phyloP scores from a whole-genome alignment of 2,329 filamentous ascomycete species.

The Microcyclosporella mali region DNA sequence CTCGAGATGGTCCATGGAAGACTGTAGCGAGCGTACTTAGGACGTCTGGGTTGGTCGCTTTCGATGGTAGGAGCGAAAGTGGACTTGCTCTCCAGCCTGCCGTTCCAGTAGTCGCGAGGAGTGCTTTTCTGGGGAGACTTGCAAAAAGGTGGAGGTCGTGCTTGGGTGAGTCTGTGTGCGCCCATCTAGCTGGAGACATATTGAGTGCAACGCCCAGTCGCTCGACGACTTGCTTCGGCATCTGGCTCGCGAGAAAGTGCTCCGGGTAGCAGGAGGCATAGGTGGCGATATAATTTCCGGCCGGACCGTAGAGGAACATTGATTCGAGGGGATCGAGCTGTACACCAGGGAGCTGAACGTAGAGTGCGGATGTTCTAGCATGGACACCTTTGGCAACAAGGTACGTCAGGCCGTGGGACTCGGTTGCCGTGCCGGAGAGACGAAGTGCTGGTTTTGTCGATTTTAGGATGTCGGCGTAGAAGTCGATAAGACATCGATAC shows the following conservation, averaged over 20 bases:
- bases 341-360: conserved; percentile 44
- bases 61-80: conserved; percentile 47
- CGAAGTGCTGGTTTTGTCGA: conserved; percentile 5
- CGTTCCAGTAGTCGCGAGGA: conserved; percentile 38
- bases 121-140: conserved; percentile 48
- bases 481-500: conserved; percentile 54
- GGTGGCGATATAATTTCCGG: conserved; percentile 52
- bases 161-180: conserved; percentile 48
- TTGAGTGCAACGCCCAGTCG: conserved; percentile 43
- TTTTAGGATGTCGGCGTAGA: conserved; percentile 48
- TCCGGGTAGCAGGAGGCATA: conserved; percentile 52
- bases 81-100: conserved; percentile 34
- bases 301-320: conserved; percentile 48
- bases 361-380: conserved; percentile 44
- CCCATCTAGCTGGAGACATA: conserved; percentile 44
- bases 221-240: conserved; percentile 42
- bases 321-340: conserved; percentile 46
- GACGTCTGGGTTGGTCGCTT: conserved; percentile 48
- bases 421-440: conserved; percentile 1
- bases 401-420: conserved; percentile 42
- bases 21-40: conserved; percentile 50
- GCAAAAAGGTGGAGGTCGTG: conserved; percentile 54
- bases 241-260: conserved; percentile 46
- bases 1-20: conserved; percentile 47
- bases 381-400: conserved; percentile 48